Conservation (phyloP, 176 grass and related monocot species). For the Miscanthus lutarioriparius region DNA sequence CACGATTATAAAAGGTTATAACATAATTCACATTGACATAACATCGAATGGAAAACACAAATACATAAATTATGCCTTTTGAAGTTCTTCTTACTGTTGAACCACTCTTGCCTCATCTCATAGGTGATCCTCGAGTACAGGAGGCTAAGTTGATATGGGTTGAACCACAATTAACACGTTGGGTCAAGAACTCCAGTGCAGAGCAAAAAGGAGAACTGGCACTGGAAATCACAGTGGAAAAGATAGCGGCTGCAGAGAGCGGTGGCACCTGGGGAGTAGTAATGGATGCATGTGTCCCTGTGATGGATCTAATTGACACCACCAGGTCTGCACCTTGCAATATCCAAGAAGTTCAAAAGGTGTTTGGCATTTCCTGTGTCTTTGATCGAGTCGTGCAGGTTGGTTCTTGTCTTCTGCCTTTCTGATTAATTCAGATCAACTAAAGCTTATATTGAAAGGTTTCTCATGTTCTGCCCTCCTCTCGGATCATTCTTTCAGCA, state of each 20-base stretch:
- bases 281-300: slow-evolving; percentile 69
- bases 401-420: slow-evolving; percentile 20
- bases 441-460: neutral
- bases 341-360: slow-evolving; percentile 50
- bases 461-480: slow-evolving; percentile 23
- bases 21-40: slow-evolving; percentile 19
- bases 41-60: slow-evolving; percentile 22
- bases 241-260: slow-evolving; percentile 24
- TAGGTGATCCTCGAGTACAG: slow-evolving; percentile 61
- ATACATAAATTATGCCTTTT: neutral
- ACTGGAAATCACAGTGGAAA: slow-evolving; percentile 50
- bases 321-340: slow-evolving; percentile 52
- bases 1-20: slow-evolving; percentile 66
- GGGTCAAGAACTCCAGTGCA: slow-evolving; percentile 44
- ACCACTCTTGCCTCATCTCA: slow-evolving; percentile 8
- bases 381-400: slow-evolving; percentile 54
- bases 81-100: slow-evolving; percentile 25
- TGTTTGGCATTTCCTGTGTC: slow-evolving; percentile 54
- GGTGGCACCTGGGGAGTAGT: slow-evolving; percentile 49
- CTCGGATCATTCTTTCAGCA: slow-evolving; percentile 37
- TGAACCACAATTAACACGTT: slow-evolving; percentile 43
- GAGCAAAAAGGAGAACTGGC: slow-evolving; percentile 52
- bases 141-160: slow-evolving; percentile 56
- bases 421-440: slow-evolving; percentile 13
- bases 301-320: slow-evolving; percentile 65